Evolutionary conservation across 2,329 filamentous ascomycete species (phyloP).

Genomic region (Sporothrix sp.): DNA sequence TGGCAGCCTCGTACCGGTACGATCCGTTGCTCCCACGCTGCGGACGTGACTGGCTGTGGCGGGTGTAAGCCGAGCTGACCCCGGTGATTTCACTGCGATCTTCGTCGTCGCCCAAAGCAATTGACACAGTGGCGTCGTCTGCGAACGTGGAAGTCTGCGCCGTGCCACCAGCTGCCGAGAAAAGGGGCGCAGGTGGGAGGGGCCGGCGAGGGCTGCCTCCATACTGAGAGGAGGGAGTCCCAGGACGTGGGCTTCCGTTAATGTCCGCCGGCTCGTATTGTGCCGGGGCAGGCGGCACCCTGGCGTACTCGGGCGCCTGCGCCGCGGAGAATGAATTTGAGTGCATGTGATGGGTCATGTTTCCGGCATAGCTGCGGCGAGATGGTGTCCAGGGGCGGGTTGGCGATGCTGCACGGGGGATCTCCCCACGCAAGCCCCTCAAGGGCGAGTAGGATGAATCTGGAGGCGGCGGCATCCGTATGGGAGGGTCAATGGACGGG

Average conservation of each 20-base stretch:
- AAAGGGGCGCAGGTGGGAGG: conserved; percentile 79
- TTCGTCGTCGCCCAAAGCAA: conserved; percentile 45
- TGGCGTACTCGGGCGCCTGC: conserved; percentile 50
- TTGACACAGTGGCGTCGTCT: conserved; percentile 62
- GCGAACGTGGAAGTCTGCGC: conserved; percentile 43
- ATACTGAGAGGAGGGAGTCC: conserved; percentile 82
- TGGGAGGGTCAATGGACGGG: conserved; percentile 46
- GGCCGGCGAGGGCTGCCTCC: conserved; percentile 79
- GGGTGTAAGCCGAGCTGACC: conserved; percentile 1
- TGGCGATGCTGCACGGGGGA: conserved; percentile 44
- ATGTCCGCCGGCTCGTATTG: conserved; percentile 81
- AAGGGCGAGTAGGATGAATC: conserved; percentile 48
- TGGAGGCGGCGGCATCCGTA: conserved; percentile 44
- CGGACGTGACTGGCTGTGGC: background rate
- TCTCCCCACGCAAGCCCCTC: conserved; percentile 19
- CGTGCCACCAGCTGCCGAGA: conserved; percentile 38
- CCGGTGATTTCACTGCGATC: conserved; percentile 64
- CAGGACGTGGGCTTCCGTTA: conserved; percentile 81
- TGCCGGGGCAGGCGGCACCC: conserved; percentile 53
- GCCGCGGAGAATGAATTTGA: conserved; percentile 3
- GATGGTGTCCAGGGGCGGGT: conserved; percentile 51
- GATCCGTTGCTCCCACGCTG: conserved; percentile 6
- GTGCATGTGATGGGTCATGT: conserved; percentile 23
- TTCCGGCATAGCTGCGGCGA: conserved; percentile 19
- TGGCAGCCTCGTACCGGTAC: conserved; percentile 16